Conservation (phyloP, 106 monocot species). For the Platanthera guangdongensis region DNA sequence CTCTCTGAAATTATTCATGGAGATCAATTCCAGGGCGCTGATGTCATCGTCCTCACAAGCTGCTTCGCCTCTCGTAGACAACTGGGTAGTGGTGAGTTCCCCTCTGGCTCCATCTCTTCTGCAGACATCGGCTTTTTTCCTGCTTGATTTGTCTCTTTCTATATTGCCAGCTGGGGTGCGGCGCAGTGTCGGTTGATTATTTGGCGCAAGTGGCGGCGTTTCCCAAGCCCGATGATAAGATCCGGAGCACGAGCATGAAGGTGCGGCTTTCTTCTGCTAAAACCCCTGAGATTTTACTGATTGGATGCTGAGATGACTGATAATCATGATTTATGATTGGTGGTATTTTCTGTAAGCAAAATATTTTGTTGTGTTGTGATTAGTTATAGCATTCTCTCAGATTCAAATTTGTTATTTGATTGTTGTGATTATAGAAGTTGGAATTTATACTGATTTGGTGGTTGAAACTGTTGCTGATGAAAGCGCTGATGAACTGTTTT, state of each 20-base stretch:
- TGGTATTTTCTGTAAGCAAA: neutral
- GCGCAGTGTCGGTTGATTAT: slow-evolving; percentile 57
- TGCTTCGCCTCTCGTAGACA: slow-evolving; percentile 37
- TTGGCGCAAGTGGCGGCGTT: slow-evolving; percentile 65
- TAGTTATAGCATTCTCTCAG: neutral
- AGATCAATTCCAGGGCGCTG: slow-evolving; percentile 21
- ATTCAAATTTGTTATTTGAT: neutral
- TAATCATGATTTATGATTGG: neutral
- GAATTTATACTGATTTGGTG: no score
- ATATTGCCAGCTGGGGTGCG: slow-evolving; percentile 71
- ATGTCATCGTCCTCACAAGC: slow-evolving; percentile 16
- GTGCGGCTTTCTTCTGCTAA: slow-evolving; percentile 15
- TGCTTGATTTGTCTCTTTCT: neutral
- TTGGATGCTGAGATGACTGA: neutral
- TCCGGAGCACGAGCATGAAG: slow-evolving; percentile 81
- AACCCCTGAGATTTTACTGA: neutral
- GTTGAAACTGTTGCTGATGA: no score
- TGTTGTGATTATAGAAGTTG: neutral
- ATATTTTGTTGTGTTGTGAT: neutral
- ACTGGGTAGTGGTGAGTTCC: slow-evolving; percentile 30
- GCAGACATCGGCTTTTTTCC: neutral
- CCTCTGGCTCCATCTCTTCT: neutral
- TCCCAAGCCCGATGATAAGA: slow-evolving; percentile 93
- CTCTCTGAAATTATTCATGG: slow-evolving; percentile 2
- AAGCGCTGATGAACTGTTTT: no score